Evolutionary conservation across 805 yeast species (phyloP).

Genomic region (Kodamaea neixiangensis): DNA sequence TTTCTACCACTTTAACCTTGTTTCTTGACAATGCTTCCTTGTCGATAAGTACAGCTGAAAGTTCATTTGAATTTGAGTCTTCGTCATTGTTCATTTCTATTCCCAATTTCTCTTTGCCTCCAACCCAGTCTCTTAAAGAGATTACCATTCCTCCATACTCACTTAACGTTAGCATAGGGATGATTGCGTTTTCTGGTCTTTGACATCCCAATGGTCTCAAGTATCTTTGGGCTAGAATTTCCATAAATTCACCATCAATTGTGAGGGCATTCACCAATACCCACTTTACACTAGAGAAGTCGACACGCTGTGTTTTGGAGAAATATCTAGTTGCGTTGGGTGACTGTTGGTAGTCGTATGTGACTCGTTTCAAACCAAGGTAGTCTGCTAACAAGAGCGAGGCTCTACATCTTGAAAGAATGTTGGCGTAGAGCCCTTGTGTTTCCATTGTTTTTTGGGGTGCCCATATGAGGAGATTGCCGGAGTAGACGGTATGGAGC

Average conservation of each 20-base stretch:
- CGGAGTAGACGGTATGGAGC: conserved; percentile 78
- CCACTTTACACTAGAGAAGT: conserved; percentile 81
- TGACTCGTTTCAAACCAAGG: conserved; percentile 83
- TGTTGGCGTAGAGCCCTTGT: conserved; percentile 85
- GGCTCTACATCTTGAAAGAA: conserved; percentile 69
- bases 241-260: conserved; percentile 91
- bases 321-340: conserved; percentile 84
- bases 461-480: conserved; percentile 78
- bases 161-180: conserved; percentile 84
- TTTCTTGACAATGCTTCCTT: conserved; percentile 73
- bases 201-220: conserved; percentile 85
- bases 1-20: conserved; percentile 65
- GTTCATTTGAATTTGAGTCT: conserved; percentile 32
- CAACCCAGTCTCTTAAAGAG: conserved; percentile 89
- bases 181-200: conserved; percentile 70
- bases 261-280: conserved; percentile 86
- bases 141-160: conserved; percentile 97
- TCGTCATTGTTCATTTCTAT: conserved; percentile 40
- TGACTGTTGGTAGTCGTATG: conserved; percentile 86
- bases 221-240: conserved; percentile 87
- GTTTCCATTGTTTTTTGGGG: conserved; percentile 71
- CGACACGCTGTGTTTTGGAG: conserved; percentile 71
- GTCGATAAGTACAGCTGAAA: conserved; percentile 71
- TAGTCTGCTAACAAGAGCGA: conserved; percentile 82
- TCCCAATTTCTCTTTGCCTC: conserved; percentile 64